A percentile compares a stretch with the other conserved stretches of the same genome.
Evolutionary conservation across 345 rosid species (phyloP).

Genomic region (Camelina sativa): DNA sequence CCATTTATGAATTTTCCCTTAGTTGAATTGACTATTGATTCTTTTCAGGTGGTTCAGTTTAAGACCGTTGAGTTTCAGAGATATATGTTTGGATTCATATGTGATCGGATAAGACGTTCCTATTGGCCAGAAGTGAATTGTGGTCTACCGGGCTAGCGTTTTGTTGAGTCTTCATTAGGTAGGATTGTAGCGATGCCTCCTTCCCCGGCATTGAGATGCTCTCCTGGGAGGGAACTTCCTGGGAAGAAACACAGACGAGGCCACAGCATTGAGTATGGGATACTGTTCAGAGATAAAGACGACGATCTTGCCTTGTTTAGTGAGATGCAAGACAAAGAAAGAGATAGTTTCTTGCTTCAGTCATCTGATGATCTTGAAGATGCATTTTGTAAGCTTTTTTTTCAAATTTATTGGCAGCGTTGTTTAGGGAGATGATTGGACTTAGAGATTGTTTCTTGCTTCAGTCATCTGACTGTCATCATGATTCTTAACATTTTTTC

Average conservation of each 20-base stretch:
- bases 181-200: constrained; percentile 72
- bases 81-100: constrained; percentile 28
- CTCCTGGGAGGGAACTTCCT: constrained; percentile 73
- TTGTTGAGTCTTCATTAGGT: constrained; percentile 12
- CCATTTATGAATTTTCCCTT: background rate
- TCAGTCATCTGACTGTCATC: constrained; percentile 14
- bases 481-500: background rate
- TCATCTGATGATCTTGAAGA: constrained; percentile 82
- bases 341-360: constrained; percentile 83
- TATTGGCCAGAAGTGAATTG: constrained; percentile 35
- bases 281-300: constrained; percentile 68
- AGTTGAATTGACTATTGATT: constrained; percentile 16
- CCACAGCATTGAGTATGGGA: constrained; percentile 71
- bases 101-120: constrained; percentile 31
- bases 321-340: constrained; percentile 88
- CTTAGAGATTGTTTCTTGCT: background rate
- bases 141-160: constrained; percentile 24
- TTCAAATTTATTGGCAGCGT: background rate
- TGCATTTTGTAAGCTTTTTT: constrained; percentile 66
- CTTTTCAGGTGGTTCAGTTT: constrained; percentile 33
- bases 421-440: background rate
- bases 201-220: constrained; percentile 78
- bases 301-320: constrained; percentile 90
- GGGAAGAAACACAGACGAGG: constrained; percentile 73
- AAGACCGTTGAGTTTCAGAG: constrained; percentile 18